Evolutionary conservation across 2,329 filamentous ascomycete species (phyloP).

Genomic region (Pestalotiopsis sp.): DNA sequence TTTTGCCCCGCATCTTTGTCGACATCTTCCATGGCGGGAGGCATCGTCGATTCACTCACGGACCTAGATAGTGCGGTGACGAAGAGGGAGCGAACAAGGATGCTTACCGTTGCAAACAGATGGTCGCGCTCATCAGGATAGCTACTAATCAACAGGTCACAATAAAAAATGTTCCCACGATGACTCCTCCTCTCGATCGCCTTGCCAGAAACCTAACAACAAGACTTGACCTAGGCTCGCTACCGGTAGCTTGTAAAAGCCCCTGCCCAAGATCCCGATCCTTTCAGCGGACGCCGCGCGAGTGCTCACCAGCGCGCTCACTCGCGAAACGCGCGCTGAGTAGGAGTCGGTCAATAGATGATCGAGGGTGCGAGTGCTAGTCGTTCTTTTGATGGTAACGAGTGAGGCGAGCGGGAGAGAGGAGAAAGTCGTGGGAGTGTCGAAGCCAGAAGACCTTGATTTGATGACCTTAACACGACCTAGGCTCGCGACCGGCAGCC

Average conservation of each 20-base stretch:
- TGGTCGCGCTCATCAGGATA: neutral
- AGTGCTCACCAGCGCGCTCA: conserved; percentile 8
- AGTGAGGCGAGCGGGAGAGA: neutral
- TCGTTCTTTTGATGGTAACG: conserved; percentile 9
- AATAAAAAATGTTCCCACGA: neutral
- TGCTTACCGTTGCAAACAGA: conserved; percentile 3
- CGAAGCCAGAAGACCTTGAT: neutral
- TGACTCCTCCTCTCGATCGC: conserved; percentile 6
- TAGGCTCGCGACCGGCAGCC: conserved; percentile 13
- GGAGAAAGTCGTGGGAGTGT: neutral
- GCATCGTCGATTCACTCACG: conserved; percentile 8
- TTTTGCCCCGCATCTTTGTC: neutral
- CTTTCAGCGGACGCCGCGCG: conserved; percentile 13
- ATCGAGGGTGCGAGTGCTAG: conserved; percentile 15
- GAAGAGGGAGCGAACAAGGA: neutral
- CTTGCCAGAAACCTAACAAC: conserved; percentile 5
- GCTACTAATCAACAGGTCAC: neutral
- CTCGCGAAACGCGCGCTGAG: neutral
- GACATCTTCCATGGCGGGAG: conserved; percentile 2
- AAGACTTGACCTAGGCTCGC: conserved; percentile 12
- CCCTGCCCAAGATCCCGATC: conserved; percentile 14
- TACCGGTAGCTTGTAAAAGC: conserved; percentile 10
- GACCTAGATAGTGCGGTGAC: neutral
- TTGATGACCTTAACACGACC: conserved; percentile 5
- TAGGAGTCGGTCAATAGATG: conserved; percentile 12